A percentile compares a stretch with the other conserved stretches of the same genome.
Evolutionary conservation across 768 basidiomycete species (phyloP).

Genomic region (Boletus eberwhitei): DNA sequence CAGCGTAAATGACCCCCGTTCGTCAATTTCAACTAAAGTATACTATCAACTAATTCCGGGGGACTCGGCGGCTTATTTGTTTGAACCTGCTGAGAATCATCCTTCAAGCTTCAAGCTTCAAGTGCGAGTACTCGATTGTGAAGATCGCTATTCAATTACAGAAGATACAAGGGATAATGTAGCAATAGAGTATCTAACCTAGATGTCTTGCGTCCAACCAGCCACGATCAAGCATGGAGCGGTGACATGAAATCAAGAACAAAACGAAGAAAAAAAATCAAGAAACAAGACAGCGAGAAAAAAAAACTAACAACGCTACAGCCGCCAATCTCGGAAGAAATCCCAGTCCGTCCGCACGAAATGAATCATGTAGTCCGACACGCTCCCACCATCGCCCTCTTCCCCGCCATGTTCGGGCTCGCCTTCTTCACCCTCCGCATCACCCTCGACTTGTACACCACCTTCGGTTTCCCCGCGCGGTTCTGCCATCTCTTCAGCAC

Average conservation of each 20-base stretch:
- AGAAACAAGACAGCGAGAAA: not conserved
- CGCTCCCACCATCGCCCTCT: conserved; percentile 63
- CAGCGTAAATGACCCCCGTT: too few relatives aligned
- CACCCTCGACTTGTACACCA: conserved; percentile 32
- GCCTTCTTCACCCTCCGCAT: conserved; percentile 36
- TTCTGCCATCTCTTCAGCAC: conserved; percentile 38
- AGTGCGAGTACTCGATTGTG: not conserved
- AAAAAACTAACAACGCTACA: conserved; percentile 32
- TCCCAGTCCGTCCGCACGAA: conserved; percentile 61
- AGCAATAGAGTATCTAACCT: conserved; percentile 15
- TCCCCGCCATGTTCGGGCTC: conserved; percentile 38
- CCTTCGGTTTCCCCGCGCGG: conserved; percentile 29
- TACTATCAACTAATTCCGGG: too few relatives aligned
- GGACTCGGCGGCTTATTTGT: too few relatives aligned
- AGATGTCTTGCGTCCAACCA: not conserved
- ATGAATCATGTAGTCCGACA: conserved; percentile 82
- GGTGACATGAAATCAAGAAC: conserved; percentile 5
- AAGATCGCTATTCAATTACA: not conserved
- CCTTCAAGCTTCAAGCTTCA: too few relatives aligned
- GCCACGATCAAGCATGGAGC: not conserved
- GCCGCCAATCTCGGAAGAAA: conserved; percentile 70
- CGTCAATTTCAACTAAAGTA: too few relatives aligned
- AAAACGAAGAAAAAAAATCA: not conserved
- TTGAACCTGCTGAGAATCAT: too few relatives aligned
- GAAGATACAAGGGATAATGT: conserved; percentile 8